A percentile compares a stretch with the other conserved stretches of the same genome.
phyloP scores from a whole-genome alignment of 495 filamentous ascomycete genomes.

The Aspergillus homomorphus region DNA sequence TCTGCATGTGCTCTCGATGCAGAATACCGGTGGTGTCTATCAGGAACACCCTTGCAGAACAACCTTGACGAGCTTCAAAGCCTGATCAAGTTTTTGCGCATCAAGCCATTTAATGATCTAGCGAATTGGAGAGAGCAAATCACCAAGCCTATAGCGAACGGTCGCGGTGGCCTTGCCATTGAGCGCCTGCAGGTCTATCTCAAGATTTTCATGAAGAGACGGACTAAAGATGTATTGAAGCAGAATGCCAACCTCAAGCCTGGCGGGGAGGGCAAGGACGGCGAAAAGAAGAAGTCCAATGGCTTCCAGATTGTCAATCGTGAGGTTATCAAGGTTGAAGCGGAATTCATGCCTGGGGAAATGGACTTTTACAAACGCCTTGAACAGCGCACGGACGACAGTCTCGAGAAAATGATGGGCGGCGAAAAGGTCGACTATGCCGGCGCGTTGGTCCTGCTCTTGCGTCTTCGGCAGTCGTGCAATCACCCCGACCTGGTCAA shows the following conservation, averaged over 20 bases:
- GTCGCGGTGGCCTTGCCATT: constrained; percentile 84
- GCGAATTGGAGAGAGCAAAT: constrained; percentile 85
- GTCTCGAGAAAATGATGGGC: constrained; percentile 83
- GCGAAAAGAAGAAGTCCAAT: constrained; percentile 47
- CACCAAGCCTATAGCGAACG: constrained; percentile 77
- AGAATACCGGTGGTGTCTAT: constrained; percentile 92
- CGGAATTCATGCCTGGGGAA: constrained; percentile 77
- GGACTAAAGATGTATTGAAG: constrained; percentile 92
- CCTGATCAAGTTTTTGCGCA: constrained; percentile 87
- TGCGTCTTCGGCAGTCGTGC: constrained; percentile 87
- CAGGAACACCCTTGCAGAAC: constrained; percentile 95
- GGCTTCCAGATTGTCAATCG: constrained; percentile 85
- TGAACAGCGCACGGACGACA: constrained; percentile 78
- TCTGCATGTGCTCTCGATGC: constrained; percentile 76
- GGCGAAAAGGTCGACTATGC: constrained; percentile 70
- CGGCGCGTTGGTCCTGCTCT: constrained; percentile 78
- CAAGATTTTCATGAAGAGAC: constrained; percentile 93
- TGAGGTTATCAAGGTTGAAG: constrained; percentile 76
- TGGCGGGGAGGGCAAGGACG: constrained; percentile 50
- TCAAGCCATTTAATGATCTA: constrained; percentile 83
- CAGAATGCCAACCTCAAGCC: constrained; percentile 71
- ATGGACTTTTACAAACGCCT: constrained; percentile 80
- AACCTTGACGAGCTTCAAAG: constrained; percentile 97
- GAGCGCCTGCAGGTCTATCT: constrained; percentile 76
- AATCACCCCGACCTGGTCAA: constrained; percentile 89